phyloP scores from a whole-genome alignment of 306 rosid genomes.

The Quercus alba region DNA sequence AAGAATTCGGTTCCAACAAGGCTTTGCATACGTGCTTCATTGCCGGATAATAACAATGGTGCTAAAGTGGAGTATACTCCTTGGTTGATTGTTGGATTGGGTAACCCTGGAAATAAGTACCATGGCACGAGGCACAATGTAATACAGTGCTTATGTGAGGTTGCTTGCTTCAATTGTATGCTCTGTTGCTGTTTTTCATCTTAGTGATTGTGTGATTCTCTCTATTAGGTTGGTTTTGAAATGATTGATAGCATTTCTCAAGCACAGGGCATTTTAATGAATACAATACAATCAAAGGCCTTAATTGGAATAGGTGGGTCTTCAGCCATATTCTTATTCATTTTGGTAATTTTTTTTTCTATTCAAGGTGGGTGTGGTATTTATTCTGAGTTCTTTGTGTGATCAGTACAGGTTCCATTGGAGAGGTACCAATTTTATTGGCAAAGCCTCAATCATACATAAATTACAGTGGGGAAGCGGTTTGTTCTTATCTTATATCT shows the following conservation, averaged over 20 bases:
- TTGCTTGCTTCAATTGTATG: conserved; percentile 2
- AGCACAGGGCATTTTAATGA: conserved; percentile 72
- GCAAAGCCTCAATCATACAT: conserved; percentile 93
- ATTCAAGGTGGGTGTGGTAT: neutral
- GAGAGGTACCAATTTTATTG: conserved; percentile 80
- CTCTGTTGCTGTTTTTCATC: conserved; percentile 1
- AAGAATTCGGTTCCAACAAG: conserved; percentile 29
- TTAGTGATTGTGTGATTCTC: conserved; percentile 15
- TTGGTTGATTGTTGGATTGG: conserved; percentile 93
- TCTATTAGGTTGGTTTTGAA: conserved; percentile 81
- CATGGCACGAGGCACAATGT: conserved; percentile 95
- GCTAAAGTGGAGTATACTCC: conserved; percentile 86
- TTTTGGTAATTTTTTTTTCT: neutral
- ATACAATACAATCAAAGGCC: conserved; percentile 88
- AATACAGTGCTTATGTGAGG: neutral
- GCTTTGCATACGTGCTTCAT: conserved; percentile 52
- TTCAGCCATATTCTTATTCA: conserved; percentile 11
- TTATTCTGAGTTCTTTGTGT: conserved; percentile 26
- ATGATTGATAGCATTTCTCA: conserved; percentile 64
- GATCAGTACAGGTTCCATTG: conserved; percentile 79
- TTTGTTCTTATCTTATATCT: conserved; percentile 37
- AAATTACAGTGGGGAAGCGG: conserved; percentile 94
- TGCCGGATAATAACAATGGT: conserved; percentile 37
- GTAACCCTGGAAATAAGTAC: conserved; percentile 90
- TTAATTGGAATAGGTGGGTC: conserved; percentile 79